These are phyloP conservation scores for Paramecium primaurelia DNA, from an alignment of 73 alveolate species.

Conservation along the genomic window DNA sequence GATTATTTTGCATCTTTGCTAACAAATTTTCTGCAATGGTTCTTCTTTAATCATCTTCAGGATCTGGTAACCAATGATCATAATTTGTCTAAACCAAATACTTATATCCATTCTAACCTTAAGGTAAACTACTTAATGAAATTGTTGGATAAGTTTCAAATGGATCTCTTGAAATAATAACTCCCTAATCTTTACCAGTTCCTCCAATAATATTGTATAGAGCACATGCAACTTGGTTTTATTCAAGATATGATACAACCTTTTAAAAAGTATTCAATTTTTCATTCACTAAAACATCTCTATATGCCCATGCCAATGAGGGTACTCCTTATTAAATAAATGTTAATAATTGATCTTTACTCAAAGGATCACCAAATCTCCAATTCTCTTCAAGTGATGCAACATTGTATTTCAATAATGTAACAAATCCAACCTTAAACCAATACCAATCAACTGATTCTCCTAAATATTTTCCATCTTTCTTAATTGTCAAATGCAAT, in stretches of 20 bases:
- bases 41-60: conserved; percentile 27
- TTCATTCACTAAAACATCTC: conserved; percentile 22
- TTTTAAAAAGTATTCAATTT: neutral
- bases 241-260: conserved; percentile 40
- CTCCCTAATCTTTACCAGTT: conserved; percentile 17
- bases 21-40: conserved; percentile 24
- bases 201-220: conserved; percentile 17
- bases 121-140: neutral
- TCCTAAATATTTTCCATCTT: conserved; percentile 30
- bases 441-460: conserved; percentile 58
- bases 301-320: conserved; percentile 29
- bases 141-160: neutral
- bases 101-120: neutral
- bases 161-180: conserved; percentile 41
- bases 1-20: neutral
- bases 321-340: conserved; percentile 1
- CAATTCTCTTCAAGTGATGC: conserved; percentile 40
- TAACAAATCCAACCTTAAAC: conserved; percentile 48
- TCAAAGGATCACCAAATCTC: neutral
- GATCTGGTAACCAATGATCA: conserved; percentile 42
- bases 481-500: neutral
- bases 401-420: conserved; percentile 14
- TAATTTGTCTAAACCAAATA: conserved; percentile 27
- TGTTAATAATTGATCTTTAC: neutral
- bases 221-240: conserved; percentile 5